These are phyloP conservation scores for Syncephalastrum sp. DNA, from an alignment of 371 early-diverging fungal species.

Conservation along the genomic window DNA sequence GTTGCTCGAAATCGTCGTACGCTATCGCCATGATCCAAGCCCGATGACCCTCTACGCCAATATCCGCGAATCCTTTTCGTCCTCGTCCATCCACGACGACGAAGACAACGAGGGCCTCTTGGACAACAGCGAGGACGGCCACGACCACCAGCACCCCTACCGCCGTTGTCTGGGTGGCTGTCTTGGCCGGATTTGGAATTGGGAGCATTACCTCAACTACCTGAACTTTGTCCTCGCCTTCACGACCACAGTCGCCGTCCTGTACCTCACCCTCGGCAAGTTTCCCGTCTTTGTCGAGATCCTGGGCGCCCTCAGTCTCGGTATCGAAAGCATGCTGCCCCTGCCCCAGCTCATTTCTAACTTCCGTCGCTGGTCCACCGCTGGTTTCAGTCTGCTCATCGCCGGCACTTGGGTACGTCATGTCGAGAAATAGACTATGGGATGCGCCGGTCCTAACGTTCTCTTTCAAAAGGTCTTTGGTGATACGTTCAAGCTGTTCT, in stretches of 20 bases:
- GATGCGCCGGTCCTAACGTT: too few species aligned
- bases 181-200: slow-evolving; percentile 26
- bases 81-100: slow-evolving; percentile 15
- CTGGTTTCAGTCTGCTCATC: slow-evolving; percentile 55
- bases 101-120: slow-evolving; percentile 10
- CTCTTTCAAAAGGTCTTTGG: slow-evolving; percentile 46
- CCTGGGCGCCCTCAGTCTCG: slow-evolving; percentile 46
- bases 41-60: slow-evolving; percentile 19
- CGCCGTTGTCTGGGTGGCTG: neutral
- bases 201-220: slow-evolving; percentile 45
- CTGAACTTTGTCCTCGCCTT: slow-evolving; percentile 46
- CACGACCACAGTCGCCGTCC: slow-evolving; percentile 27
- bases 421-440: too few species aligned
- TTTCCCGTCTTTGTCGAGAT: slow-evolving; percentile 31
- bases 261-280: slow-evolving; percentile 39
- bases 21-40: slow-evolving; percentile 23
- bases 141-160: slow-evolving; percentile 18
- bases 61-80: slow-evolving; percentile 16
- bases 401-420: slow-evolving; percentile 44
- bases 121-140: slow-evolving; percentile 3
- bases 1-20: slow-evolving; percentile 47
- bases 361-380: slow-evolving; percentile 48
- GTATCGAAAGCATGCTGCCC: slow-evolving; percentile 63
- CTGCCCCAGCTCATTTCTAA: slow-evolving; percentile 60
- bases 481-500: slow-evolving; percentile 65